These are phyloP conservation scores for Eucalyptus paniculata DNA, from an alignment of 345 rosid genomes.

Conservation along the genomic window DNA sequence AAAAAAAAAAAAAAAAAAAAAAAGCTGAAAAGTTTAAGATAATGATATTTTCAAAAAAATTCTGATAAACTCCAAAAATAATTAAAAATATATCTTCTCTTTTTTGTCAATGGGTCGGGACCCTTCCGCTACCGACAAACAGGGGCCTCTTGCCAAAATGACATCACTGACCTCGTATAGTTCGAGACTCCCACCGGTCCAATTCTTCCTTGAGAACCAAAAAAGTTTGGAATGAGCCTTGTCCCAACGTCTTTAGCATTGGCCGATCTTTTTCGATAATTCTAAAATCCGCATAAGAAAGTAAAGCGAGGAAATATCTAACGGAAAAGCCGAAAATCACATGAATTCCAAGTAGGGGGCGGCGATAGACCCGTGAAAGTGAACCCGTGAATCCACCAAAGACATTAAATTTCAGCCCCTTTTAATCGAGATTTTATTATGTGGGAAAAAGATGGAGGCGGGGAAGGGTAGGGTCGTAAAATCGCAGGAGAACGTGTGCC, in stretches of 20 bases:
- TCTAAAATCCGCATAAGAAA: not conserved
- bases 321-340: not conserved
- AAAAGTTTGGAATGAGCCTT: not conserved
- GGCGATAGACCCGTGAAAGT: not conserved
- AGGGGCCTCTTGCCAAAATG: not conserved
- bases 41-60: not conserved
- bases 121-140: not conserved
- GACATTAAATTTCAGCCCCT: not conserved
- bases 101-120: not conserved
- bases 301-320: not conserved
- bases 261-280: not conserved
- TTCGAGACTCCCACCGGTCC: not conserved
- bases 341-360: not conserved
- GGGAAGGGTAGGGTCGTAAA: not conserved
- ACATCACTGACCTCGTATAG: not conserved
- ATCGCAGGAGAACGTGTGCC: not conserved
- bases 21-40: not conserved
- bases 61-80: not conserved
- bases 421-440: not conserved
- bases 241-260: fast-evolving
- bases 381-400: not conserved
- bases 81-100: not conserved
- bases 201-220: not conserved
- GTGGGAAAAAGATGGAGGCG: not conserved
- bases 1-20: not conserved